A percentile compares a stretch with the other conserved stretches of the same genome.
Evolutionary conservation across 208 protist genomes (phyloP).

Genomic region (Novymonas esmeraldas): DNA sequence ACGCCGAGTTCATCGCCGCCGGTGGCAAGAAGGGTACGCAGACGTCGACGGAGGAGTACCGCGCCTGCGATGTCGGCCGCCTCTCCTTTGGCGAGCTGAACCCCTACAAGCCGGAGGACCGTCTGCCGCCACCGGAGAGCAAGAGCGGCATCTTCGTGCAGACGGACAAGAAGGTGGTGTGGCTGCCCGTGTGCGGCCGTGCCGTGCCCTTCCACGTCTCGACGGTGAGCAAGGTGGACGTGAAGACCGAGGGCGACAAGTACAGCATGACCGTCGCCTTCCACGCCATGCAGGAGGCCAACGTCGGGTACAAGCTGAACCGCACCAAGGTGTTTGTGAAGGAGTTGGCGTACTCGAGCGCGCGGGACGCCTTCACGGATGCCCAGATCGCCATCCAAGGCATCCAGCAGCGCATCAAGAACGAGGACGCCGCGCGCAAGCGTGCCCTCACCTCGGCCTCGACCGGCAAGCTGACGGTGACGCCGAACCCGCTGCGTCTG

Average conservation of each 20-base stretch:
- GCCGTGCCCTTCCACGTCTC: slow-evolving; percentile 95
- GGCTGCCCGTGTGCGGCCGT: slow-evolving; percentile 94
- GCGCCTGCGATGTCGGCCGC: slow-evolving; percentile 63
- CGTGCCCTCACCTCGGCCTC: slow-evolving; percentile 48
- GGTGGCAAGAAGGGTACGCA: slow-evolving; percentile 76
- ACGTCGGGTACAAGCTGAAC: slow-evolving; percentile 84
- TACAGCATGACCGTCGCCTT: slow-evolving; percentile 91
- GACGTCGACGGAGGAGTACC: slow-evolving; percentile 63
- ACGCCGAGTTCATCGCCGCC: slow-evolving; percentile 68
- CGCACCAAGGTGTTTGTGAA: slow-evolving; percentile 87
- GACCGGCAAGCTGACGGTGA: slow-evolving; percentile 47
- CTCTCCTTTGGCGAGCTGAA: slow-evolving; percentile 74
- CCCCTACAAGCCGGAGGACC: slow-evolving; percentile 40
- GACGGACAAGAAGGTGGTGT: slow-evolving; percentile 79
- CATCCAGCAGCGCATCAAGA: slow-evolving; percentile 75
- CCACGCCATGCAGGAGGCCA: slow-evolving; percentile 77
- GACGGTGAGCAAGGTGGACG: slow-evolving; percentile 94
- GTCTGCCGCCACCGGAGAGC: slow-evolving; percentile 35
- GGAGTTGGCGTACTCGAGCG: slow-evolving; percentile 79
- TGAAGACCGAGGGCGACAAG: slow-evolving; percentile 80
- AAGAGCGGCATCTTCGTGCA: slow-evolving; percentile 84
- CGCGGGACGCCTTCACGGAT: slow-evolving; percentile 63
- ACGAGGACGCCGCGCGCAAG: slow-evolving; percentile 70
- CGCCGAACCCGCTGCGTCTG: slow-evolving; percentile 57
- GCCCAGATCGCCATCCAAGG: slow-evolving; percentile 64